phyloP scores from a whole-genome alignment of 2,329 filamentous ascomycete species.

The Botrytis porri region DNA sequence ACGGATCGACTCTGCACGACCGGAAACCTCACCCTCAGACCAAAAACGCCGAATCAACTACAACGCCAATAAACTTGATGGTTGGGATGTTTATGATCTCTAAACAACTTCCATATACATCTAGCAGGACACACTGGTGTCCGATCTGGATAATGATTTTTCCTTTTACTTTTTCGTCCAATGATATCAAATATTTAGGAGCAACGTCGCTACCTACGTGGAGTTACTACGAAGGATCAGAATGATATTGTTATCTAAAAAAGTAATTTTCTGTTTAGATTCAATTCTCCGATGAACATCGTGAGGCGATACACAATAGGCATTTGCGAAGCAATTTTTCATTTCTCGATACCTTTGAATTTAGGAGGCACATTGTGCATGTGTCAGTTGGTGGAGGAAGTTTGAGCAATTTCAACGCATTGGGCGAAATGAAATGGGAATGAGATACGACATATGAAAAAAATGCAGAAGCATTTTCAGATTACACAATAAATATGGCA shows the following conservation, averaged over 20 bases:
- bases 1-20: constrained; percentile 50
- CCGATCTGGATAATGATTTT: constrained; percentile 31
- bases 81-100: constrained; percentile 65
- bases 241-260: constrained; percentile 36
- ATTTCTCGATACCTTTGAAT: constrained; percentile 23
- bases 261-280: constrained; percentile 34
- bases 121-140: constrained; percentile 15
- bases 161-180: constrained; percentile 23
- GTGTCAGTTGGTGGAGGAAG: constrained; percentile 17
- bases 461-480: constrained; percentile 18
- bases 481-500: constrained; percentile 14
- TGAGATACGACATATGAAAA: neutral
- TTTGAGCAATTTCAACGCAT: constrained; percentile 8
- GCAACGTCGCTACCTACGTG: constrained; percentile 29
- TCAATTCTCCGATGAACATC: constrained; percentile 30
- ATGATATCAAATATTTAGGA: constrained; percentile 24
- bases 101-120: constrained; percentile 36
- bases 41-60: constrained; percentile 16
- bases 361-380: constrained; percentile 10
- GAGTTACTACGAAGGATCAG: constrained; percentile 30
- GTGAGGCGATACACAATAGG: constrained; percentile 32
- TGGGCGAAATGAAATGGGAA: constrained; percentile 8
- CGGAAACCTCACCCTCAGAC: constrained; percentile 18
- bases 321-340: constrained; percentile 27
- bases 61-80: constrained; percentile 48